Conservation (phyloP, 106 monocot species). For the Acorus calamus region DNA sequence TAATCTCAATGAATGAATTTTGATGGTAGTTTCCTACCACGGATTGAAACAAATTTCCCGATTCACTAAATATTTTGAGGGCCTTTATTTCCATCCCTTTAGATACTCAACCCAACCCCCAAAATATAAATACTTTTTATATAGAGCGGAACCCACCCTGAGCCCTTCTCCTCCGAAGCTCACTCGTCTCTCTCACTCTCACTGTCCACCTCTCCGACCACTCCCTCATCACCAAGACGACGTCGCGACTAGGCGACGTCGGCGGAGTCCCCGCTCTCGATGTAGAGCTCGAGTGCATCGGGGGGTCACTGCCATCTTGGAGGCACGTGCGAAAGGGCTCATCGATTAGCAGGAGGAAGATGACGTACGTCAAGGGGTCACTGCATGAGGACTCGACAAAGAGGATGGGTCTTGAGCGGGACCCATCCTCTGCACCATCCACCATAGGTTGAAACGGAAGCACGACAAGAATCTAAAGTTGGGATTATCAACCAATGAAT, state of each 20-base stretch:
- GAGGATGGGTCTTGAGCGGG: constrained; percentile 50
- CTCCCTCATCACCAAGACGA: too few relatives aligned
- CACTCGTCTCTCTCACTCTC: too few relatives aligned
- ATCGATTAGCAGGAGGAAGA: constrained; percentile 68
- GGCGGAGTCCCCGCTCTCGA: constrained; percentile 70
- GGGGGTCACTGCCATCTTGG: constrained; percentile 34
- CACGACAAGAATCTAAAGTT: constrained; percentile 43
- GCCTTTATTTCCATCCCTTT: too few relatives aligned
- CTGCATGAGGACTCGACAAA: constrained; percentile 34
- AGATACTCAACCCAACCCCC: too few relatives aligned
- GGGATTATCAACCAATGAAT: constrained; percentile 7
- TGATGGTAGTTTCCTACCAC: too few relatives aligned
- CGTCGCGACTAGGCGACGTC: constrained; percentile 8
- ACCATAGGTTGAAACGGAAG: constrained; percentile 67
- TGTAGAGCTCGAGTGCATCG: constrained; percentile 55
- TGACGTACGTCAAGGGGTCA: constrained; percentile 21
- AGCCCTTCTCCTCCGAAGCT: too few relatives aligned
- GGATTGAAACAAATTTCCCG: too few relatives aligned
- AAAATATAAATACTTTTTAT: too few relatives aligned
- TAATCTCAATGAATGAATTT: too few relatives aligned
- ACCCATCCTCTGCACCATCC: constrained; percentile 78
- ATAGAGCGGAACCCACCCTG: too few relatives aligned
- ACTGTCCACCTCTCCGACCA: too few relatives aligned
- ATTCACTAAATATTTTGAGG: too few relatives aligned
- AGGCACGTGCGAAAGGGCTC: constrained; percentile 68